Percentiles rank a stretch among this genome's conserved stretches.
These are phyloP conservation scores for Sphagnum tenellum DNA, from an alignment of 225 moss, liverwort and hornwort genomes.

Conservation along the genomic window DNA sequence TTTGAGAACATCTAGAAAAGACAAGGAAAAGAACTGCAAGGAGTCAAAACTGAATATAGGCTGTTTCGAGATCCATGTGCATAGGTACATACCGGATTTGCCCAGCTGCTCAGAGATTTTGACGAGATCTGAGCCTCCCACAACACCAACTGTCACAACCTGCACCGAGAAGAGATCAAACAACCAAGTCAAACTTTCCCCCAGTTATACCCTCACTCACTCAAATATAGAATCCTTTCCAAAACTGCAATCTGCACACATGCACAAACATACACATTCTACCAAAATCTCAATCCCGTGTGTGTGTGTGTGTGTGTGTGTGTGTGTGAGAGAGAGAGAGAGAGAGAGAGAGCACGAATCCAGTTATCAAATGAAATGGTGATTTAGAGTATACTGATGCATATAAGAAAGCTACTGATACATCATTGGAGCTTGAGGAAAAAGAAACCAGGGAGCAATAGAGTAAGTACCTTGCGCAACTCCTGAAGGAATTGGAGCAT, in stretches of 20 bases:
- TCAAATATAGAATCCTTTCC: no score
- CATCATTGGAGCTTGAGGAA: neutral
- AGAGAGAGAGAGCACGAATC: neutral
- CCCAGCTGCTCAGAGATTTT: constrained; percentile 85
- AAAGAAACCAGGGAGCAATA: neutral
- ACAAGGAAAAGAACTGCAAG: neutral
- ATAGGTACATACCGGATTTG: constrained; percentile 30
- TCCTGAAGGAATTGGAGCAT: constrained; percentile 62
- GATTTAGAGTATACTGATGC: no score
- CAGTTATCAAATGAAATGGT: no score
- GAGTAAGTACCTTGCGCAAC: constrained; percentile 51
- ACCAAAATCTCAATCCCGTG: no score
- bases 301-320: no score
- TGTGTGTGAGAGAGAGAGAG: neutral
- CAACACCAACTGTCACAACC: constrained; percentile 75
- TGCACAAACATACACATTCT: no score
- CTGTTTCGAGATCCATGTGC: no score
- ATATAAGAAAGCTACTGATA: neutral
- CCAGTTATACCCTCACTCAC: no score
- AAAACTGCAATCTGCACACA: no score
- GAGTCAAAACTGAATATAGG: neutral
- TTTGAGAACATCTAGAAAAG: neutral
- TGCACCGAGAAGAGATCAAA: constrained; percentile 7
- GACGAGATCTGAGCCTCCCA: constrained; percentile 75
- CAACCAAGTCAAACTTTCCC: no score